These are phyloP conservation scores for Protomyces inundatus DNA, from an alignment of 1,139 yeast genomes.

Conservation along the genomic window DNA sequence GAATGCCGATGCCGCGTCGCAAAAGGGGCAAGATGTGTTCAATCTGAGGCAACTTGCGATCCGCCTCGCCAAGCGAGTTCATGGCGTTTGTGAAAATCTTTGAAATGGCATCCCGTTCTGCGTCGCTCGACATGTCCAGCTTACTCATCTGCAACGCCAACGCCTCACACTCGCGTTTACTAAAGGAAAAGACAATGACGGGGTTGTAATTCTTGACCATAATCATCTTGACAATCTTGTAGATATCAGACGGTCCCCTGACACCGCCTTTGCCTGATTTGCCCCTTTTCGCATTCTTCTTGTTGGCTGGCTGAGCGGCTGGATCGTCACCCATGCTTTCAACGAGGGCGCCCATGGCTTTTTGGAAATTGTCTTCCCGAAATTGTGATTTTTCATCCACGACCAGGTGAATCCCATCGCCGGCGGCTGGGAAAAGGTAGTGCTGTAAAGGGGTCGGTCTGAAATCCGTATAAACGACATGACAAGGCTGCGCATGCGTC, in stretches of 20 bases:
- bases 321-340: conserved; percentile 84
- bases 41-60: conserved; percentile 88
- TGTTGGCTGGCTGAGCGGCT: conserved; percentile 42
- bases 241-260: conserved; percentile 80
- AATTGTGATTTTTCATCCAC: conserved; percentile 96
- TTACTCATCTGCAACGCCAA: conserved; percentile 92
- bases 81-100: conserved; percentile 88
- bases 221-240: conserved; percentile 95
- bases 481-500: conserved; percentile 93
- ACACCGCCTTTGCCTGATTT: conserved; percentile 88
- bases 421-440: conserved; percentile 93
- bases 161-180: conserved; percentile 93
- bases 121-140: conserved; percentile 80
- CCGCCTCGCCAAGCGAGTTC: conserved; percentile 77
- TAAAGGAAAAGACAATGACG: conserved; percentile 93
- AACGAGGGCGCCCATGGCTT: conserved; percentile 92
- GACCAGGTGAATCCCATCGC: conserved; percentile 93
- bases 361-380: conserved; percentile 95
- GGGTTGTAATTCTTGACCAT: conserved; percentile 95
- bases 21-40: conserved; percentile 81
- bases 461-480: conserved; percentile 96
- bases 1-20: conserved; percentile 95
- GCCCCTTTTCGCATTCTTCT: conserved; percentile 63
- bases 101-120: conserved; percentile 81
- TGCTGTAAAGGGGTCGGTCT: conserved; percentile 98